phyloP scores from a whole-genome alignment of 176 grass and related monocot genomes.

The Secale cereale region DNA sequence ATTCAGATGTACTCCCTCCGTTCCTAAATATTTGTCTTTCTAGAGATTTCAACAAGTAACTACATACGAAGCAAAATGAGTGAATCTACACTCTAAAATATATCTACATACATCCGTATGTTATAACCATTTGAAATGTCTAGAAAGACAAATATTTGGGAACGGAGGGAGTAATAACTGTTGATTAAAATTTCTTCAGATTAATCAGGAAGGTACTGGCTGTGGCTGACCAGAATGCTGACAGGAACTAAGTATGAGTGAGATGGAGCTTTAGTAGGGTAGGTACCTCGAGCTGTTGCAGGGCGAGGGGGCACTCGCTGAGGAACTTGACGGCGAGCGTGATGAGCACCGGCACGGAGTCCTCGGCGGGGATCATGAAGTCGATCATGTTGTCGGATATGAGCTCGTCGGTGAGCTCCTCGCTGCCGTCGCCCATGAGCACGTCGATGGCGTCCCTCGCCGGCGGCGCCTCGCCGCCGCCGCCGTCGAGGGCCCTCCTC shows the following conservation, averaged over 20 bases:
- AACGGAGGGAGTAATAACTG: too few species aligned
- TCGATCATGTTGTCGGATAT: slow-evolving; percentile 99
- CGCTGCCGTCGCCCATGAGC: slow-evolving; percentile 54
- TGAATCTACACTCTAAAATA: too few species aligned
- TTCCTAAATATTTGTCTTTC: too few species aligned
- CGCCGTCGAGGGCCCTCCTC: background rate
- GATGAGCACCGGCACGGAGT: slow-evolving; percentile 92
- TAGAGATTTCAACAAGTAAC: too few species aligned
- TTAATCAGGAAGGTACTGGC: background rate
- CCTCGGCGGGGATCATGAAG: slow-evolving; percentile 97
- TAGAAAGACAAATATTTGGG: too few species aligned
- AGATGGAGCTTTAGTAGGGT: background rate
- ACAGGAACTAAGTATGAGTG: too few species aligned
- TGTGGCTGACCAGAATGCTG: too few species aligned
- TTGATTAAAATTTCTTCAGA: background rate
- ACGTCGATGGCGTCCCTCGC: slow-evolving; percentile 61
- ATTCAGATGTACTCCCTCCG: too few species aligned
- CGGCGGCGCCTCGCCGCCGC: background rate
- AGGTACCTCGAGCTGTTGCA: slow-evolving; percentile 70
- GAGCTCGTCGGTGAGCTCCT: slow-evolving; percentile 77
- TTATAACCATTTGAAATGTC: too few species aligned
- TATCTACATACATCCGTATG: too few species aligned
- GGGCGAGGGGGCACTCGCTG: slow-evolving; percentile 80
- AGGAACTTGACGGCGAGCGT: slow-evolving; percentile 95
- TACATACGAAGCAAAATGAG: too few species aligned